Conservation (phyloP, 1,139 yeast genomes). For the Pneumocystis sp. region DNA sequence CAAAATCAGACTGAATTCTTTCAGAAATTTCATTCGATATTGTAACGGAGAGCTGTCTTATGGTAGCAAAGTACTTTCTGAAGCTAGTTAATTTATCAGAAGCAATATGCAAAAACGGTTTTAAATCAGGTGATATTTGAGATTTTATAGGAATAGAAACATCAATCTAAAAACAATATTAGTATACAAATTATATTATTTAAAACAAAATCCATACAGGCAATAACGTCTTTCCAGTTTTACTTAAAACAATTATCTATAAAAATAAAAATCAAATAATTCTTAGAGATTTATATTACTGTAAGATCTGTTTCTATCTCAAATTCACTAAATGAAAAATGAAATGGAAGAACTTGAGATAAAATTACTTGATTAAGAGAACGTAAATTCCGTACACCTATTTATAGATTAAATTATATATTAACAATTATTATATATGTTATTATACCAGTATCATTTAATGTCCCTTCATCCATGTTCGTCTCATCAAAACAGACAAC, state of each 20-base stretch:
- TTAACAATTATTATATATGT: not conserved
- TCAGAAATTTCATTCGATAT: slow-evolving; percentile 9
- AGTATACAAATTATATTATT: not conserved
- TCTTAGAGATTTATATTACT: not conserved
- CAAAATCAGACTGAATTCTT: slow-evolving; percentile 11
- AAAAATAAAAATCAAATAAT: not conserved
- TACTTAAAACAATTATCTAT: slow-evolving; percentile 8
- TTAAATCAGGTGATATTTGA: slow-evolving; percentile 2
- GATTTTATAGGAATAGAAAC: not conserved
- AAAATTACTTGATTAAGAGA: slow-evolving; percentile 4
- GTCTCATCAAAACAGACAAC: slow-evolving; percentile 11
- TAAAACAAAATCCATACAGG: slow-evolving; percentile 2
- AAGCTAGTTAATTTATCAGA: not conserved
- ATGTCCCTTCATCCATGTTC: slow-evolving; percentile 10
- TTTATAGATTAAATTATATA: not conserved
- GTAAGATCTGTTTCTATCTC: slow-evolving; percentile 8
- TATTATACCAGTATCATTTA: slow-evolving; percentile 9
- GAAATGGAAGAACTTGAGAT: slow-evolving; percentile 10
- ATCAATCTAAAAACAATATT: not conserved
- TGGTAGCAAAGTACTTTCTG: not conserved
- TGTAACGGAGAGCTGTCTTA: slow-evolving; percentile 5
- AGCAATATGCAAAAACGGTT: slow-evolving; percentile 1
- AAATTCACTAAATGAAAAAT: slow-evolving; percentile 11
- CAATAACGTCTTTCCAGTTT: slow-evolving; percentile 8
- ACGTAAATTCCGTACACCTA: slow-evolving; percentile 7